These are phyloP conservation scores for Kregervanrija delftensis DNA, from an alignment of 805 yeast genomes.

Conservation along the genomic window DNA sequence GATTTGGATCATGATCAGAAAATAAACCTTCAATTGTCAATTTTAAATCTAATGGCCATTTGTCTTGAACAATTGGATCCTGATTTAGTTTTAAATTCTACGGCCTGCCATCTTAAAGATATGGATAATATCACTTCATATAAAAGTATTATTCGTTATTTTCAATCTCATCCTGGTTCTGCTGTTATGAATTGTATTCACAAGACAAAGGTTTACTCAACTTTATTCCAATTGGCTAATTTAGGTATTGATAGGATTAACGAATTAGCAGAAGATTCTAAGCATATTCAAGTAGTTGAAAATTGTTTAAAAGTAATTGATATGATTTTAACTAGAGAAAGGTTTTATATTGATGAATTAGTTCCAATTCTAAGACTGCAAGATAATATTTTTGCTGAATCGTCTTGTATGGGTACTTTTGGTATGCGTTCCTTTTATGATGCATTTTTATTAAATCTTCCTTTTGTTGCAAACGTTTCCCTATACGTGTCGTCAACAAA, in stretches of 20 bases:
- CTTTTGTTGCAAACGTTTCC: conserved; percentile 67
- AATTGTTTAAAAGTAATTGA: conserved; percentile 39
- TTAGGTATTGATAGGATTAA: conserved; percentile 53
- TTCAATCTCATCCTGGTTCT: conserved; percentile 66
- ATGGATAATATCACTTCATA: conserved; percentile 41
- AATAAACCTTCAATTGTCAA: conserved; percentile 42
- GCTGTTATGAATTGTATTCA: conserved; percentile 57
- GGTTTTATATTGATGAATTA: conserved; percentile 49
- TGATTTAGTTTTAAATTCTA: conserved; percentile 42
- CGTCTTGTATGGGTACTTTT: conserved; percentile 44
- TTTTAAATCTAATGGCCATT: conserved; percentile 45
- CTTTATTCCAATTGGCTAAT: conserved; percentile 50
- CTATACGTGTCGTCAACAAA: conserved; percentile 61
- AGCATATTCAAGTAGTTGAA: conserved; percentile 31
- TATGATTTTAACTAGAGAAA: conserved; percentile 45
- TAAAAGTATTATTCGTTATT: conserved; percentile 38
- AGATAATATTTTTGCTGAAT: conserved; percentile 32
- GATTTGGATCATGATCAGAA: conserved; percentile 30
- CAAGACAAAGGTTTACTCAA: conserved; percentile 46
- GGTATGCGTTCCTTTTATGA: conserved; percentile 64
- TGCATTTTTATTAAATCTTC: conserved; percentile 62
- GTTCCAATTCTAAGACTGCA: conserved; percentile 42
- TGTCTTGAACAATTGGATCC: conserved; percentile 47
- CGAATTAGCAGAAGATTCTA: conserved; percentile 30
- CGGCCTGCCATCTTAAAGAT: conserved; percentile 37